These are phyloP conservation scores for Suhomyces bokatorum DNA, from an alignment of 1,139 yeast species.

Conservation along the genomic window DNA sequence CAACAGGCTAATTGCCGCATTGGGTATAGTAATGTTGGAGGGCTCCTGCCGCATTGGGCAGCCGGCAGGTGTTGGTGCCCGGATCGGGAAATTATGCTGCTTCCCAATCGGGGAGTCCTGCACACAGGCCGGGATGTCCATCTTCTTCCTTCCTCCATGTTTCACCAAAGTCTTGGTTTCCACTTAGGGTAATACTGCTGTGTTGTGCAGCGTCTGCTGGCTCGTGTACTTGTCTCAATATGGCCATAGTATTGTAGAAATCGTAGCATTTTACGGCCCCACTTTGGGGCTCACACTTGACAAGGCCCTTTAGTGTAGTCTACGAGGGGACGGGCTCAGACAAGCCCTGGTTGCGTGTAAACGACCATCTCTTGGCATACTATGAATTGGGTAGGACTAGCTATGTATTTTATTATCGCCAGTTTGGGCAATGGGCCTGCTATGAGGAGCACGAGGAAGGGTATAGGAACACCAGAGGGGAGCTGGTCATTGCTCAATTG, in stretches of 20 bases:
- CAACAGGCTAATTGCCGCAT: constrained; percentile 4
- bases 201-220: not conserved
- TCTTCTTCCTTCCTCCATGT: not conserved
- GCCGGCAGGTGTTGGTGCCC: not conserved
- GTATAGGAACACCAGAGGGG: no score
- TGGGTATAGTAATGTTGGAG: constrained; percentile 6
- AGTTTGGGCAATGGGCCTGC: no score
- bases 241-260: not conserved
- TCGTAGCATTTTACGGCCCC: not conserved
- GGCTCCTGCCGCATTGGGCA: constrained; percentile 3
- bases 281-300: constrained; percentile 3
- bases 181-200: constrained; percentile 1
- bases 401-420: not conserved
- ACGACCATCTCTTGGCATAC: not conserved
- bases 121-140: constrained; percentile 2
- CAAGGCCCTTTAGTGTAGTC: not conserved
- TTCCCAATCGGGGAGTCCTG: constrained; percentile 3
- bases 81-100: constrained; percentile 5
- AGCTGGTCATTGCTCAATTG: no score
- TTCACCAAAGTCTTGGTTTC: constrained; percentile 8
- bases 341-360: not conserved
- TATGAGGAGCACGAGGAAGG: no score
- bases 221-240: not conserved
- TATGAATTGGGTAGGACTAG: not conserved
- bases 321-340: not conserved